A percentile compares a stretch with the other conserved stretches of the same genome.
phyloP scores from a whole-genome alignment of 192 early-diverging fungal species.

The Rhizophagus prolifer region DNA sequence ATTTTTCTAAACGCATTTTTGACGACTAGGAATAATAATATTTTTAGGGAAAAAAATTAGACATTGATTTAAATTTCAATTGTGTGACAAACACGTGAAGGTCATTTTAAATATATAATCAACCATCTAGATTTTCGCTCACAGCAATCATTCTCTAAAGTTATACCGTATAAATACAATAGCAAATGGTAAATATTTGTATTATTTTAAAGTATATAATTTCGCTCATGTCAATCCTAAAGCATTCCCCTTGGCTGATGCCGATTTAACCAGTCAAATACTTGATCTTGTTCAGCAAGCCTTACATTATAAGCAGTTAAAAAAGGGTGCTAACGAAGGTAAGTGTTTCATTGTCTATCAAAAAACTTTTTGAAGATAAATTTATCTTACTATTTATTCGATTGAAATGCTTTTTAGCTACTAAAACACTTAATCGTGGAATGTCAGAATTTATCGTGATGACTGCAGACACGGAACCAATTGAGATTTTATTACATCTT shows the following conservation, averaged over 20 bases:
- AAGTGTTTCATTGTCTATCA: neutral
- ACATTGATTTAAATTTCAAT: too few species aligned
- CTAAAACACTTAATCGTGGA: slow-evolving; percentile 99
- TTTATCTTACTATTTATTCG: neutral
- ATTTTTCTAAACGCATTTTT: slow-evolving; percentile 95
- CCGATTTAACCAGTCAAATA: slow-evolving; percentile 87
- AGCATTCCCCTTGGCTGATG: slow-evolving; percentile 91
- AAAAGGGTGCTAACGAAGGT: slow-evolving; percentile 98
- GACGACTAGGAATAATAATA: too few species aligned
- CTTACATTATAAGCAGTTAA: slow-evolving; percentile 98
- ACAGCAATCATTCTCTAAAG: too few species aligned
- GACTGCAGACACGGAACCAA: slow-evolving; percentile 97
- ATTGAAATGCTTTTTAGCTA: slow-evolving; percentile 50
- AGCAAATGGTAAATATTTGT: too few species aligned
- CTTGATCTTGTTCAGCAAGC: slow-evolving; percentile 98
- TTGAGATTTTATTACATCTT: slow-evolving; percentile 97
- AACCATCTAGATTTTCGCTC: too few species aligned
- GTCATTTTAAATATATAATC: too few species aligned
- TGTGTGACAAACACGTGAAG: too few species aligned
- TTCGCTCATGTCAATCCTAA: slow-evolving; percentile 52
- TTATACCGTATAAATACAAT: too few species aligned
- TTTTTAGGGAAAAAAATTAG: too few species aligned
- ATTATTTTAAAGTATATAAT: too few species aligned
- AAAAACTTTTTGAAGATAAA: neutral
- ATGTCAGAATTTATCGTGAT: slow-evolving; percentile 98